Conservation (phyloP, 768 basidiomycete species). For the Crucibulum laeve region DNA sequence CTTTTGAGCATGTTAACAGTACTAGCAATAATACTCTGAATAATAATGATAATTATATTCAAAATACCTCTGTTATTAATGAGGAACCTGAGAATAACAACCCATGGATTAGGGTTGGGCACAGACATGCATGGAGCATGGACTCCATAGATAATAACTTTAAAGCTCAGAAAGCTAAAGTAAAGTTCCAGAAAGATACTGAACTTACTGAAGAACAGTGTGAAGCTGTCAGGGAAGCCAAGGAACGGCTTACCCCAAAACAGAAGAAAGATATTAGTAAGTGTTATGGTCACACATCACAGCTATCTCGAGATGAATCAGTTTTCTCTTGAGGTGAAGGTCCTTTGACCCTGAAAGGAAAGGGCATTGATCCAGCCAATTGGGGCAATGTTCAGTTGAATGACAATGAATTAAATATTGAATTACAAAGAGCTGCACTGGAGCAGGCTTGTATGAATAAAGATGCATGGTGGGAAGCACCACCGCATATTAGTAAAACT, state of each 20-base stretch:
- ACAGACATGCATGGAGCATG: not conserved
- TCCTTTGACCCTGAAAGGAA: conserved; percentile 14
- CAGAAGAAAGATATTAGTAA: not conserved
- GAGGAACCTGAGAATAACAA: not conserved
- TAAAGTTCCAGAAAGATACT: not conserved
- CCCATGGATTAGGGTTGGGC: not conserved
- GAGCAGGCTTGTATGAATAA: not conserved
- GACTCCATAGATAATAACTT: not conserved
- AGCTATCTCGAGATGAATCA: not conserved
- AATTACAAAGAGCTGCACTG: conserved; percentile 9
- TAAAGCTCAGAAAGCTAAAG: not conserved
- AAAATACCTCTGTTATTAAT: not conserved
- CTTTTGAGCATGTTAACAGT: not conserved
- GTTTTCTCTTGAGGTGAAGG: conserved; percentile 1
- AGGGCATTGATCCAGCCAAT: conserved; percentile 15
- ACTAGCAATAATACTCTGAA: not conserved
- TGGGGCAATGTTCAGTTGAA: conserved; percentile 14
- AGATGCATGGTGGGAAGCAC: not conserved
- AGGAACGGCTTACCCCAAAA: not conserved
- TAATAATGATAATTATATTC: not conserved
- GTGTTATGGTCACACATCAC: not conserved
- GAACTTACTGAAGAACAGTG: not conserved
- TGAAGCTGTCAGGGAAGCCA: not conserved
- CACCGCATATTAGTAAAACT: not conserved
- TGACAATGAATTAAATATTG: conserved; percentile 11